A percentile compares a stretch with the other conserved stretches of the same genome.
Conservation (phyloP, 2,329 filamentous ascomycete genomes). For the Mycosphaerella sp. region DNA sequence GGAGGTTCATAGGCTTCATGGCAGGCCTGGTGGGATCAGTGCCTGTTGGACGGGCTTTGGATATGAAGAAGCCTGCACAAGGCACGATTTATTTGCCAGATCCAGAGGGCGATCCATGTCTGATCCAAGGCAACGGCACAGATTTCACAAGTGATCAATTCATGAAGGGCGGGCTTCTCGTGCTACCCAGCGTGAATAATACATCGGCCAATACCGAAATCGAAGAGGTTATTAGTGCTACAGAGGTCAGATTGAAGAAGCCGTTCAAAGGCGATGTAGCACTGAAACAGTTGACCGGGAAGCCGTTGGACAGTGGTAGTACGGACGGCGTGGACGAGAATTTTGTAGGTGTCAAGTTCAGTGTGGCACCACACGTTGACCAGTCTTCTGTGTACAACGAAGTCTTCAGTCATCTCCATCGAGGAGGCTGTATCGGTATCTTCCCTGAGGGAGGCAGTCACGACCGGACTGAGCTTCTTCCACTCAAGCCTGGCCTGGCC, state of each 20-base stretch:
- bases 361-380: conserved; percentile 86
- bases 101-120: conserved; percentile 72
- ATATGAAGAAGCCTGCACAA: conserved; percentile 70
- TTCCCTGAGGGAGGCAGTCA: conserved; percentile 97
- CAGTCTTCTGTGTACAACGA: conserved; percentile 90
- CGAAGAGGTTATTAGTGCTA: conserved; percentile 67
- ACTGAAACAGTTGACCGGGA: conserved; percentile 71
- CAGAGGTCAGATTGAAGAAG: conserved; percentile 80
- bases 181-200: conserved; percentile 77
- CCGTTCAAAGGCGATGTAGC: conserved; percentile 73
- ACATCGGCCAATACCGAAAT: conserved; percentile 78
- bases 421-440: conserved; percentile 86
- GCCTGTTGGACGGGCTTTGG: conserved; percentile 87
- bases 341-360: conserved; percentile 74
- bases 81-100: conserved; percentile 87
- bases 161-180: conserved; percentile 74
- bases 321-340: conserved; percentile 51
- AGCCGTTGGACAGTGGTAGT: conserved; percentile 43
- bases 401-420: conserved; percentile 75
- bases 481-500: conserved; percentile 91
- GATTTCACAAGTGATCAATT: conserved; percentile 68
- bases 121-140: conserved; percentile 73
- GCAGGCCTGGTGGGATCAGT: conserved; percentile 82
- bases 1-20: conserved; percentile 79
- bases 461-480: conserved; percentile 83